phyloP scores from a whole-genome alignment of 371 early-diverging fungal genomes.

The Lichtheimia ramosa region DNA sequence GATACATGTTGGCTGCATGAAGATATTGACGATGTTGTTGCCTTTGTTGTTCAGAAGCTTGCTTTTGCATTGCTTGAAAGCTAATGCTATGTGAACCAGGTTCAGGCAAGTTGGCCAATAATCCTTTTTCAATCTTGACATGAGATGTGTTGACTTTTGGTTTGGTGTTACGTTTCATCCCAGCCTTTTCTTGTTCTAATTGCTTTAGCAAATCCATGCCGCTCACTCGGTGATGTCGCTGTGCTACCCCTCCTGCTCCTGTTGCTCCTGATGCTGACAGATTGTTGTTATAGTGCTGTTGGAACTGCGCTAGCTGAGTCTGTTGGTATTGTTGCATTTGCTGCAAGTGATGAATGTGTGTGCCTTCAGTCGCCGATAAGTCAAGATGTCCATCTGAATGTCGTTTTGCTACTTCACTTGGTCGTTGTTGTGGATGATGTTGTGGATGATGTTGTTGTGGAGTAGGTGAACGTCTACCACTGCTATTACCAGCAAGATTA shows the following conservation, averaged over 20 bases:
- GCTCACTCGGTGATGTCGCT: conserved; percentile 21
- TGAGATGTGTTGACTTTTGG: conserved; percentile 37
- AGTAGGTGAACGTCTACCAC: conserved; percentile 12
- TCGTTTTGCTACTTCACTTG: conserved; percentile 6
- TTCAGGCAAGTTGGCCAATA: conserved; percentile 42
- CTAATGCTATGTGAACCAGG: conserved; percentile 45
- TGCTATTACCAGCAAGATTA: conserved; percentile 7
- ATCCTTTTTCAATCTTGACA: conserved; percentile 42
- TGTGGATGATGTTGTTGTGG: conserved; percentile 5
- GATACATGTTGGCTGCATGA: conserved; percentile 4
- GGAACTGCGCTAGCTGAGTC: conserved; percentile 28
- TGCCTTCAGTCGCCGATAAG: conserved; percentile 12
- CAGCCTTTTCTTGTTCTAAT: conserved; percentile 46
- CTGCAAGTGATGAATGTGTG: conserved; percentile 27
- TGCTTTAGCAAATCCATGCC: conserved; percentile 50
- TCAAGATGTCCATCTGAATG: conserved; percentile 12
- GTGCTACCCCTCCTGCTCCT: background rate
- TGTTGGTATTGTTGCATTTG: conserved; percentile 31
- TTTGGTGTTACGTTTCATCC: conserved; percentile 29
- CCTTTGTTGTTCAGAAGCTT: conserved; percentile 25
- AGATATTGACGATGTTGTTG: conserved; percentile 14
- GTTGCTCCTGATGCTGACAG: conserved; percentile 17
- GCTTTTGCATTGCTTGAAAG: conserved; percentile 38
- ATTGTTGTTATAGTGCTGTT: conserved; percentile 19
- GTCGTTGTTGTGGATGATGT: background rate